Evolutionary conservation across 2,329 filamentous ascomycete genomes (phyloP).

Genomic region (Fusarium temperatum): DNA sequence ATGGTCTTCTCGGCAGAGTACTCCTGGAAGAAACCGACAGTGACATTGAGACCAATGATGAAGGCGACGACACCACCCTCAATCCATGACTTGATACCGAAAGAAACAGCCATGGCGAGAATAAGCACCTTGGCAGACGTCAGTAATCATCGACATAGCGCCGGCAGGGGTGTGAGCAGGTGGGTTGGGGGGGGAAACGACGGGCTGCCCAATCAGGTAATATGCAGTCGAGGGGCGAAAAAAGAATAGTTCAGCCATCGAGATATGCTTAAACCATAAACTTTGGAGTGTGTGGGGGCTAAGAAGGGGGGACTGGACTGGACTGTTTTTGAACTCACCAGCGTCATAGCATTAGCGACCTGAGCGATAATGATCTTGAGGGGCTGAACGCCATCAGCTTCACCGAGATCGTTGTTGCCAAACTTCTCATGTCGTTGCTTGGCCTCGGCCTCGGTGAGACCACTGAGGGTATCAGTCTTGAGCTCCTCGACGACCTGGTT

Average conservation of each 20-base stretch:
- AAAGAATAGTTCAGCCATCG: slow-evolving; percentile 2
- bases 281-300: slow-evolving; percentile 7
- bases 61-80: slow-evolving; percentile 67
- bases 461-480: slow-evolving; percentile 60
- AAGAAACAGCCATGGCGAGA: slow-evolving; percentile 65
- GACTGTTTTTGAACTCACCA: slow-evolving; percentile 54
- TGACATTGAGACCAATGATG: slow-evolving; percentile 66
- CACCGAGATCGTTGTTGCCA: slow-evolving; percentile 67
- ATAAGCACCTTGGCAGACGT: slow-evolving; percentile 56
- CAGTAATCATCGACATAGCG: slow-evolving; percentile 14
- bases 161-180: slow-evolving; percentile 1
- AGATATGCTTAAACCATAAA: slow-evolving; percentile 27
- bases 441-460: slow-evolving; percentile 62
- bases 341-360: slow-evolving; percentile 74
- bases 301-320: neutral
- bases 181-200: slow-evolving; percentile 44
- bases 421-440: slow-evolving; percentile 59
- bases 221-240: slow-evolving; percentile 45
- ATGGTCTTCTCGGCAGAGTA: slow-evolving; percentile 60
- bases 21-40: slow-evolving; percentile 60
- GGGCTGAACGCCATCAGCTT: slow-evolving; percentile 59
- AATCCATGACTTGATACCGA: slow-evolving; percentile 67
- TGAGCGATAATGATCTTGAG: slow-evolving; percentile 69
- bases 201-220: slow-evolving; percentile 55
- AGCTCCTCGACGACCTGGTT: slow-evolving; percentile 62